phyloP scores from a whole-genome alignment of 2,329 filamentous ascomycete genomes.

The Beauveria varroae region DNA sequence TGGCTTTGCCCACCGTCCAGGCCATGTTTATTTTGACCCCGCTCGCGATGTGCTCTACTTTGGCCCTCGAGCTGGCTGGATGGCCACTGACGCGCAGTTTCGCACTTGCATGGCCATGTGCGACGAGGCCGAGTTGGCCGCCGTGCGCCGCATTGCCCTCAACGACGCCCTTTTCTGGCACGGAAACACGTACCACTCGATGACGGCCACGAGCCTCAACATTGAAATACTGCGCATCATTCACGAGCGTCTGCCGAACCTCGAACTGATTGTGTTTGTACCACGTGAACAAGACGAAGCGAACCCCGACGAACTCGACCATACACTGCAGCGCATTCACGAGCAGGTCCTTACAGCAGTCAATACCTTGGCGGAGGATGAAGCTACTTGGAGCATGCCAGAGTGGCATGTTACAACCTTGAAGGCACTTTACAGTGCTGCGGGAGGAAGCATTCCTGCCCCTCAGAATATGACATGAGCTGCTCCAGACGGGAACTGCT shows the following conservation, averaged over 20 bases:
- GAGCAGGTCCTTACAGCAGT: constrained; percentile 24
- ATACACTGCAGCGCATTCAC: constrained; percentile 17
- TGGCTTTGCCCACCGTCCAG: constrained; percentile 32
- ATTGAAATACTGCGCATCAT: constrained; percentile 33
- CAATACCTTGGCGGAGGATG: constrained; percentile 21
- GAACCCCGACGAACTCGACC: constrained; percentile 22
- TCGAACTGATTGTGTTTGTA: constrained; percentile 38
- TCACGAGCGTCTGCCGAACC: constrained; percentile 28
- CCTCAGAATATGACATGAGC: too few species aligned
- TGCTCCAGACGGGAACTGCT: neutral
- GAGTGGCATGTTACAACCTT: constrained; percentile 31
- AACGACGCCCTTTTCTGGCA: constrained; percentile 37
- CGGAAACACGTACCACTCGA: constrained; percentile 27
- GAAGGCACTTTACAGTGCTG: neutral
- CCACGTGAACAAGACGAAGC: constrained; percentile 29
- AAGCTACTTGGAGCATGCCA: constrained; percentile 26
- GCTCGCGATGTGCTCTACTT: constrained; percentile 40
- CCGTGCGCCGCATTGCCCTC: constrained; percentile 36
- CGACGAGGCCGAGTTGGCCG: constrained; percentile 31
- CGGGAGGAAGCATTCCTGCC: neutral
- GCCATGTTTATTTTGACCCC: constrained; percentile 35
- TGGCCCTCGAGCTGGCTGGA: constrained; percentile 35
- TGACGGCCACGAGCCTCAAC: constrained; percentile 31
- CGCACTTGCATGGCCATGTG: constrained; percentile 36
- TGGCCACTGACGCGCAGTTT: constrained; percentile 38